Base-by-base conservation (phyloP, 306 rosid species). In the Geum urbanum region DNA sequence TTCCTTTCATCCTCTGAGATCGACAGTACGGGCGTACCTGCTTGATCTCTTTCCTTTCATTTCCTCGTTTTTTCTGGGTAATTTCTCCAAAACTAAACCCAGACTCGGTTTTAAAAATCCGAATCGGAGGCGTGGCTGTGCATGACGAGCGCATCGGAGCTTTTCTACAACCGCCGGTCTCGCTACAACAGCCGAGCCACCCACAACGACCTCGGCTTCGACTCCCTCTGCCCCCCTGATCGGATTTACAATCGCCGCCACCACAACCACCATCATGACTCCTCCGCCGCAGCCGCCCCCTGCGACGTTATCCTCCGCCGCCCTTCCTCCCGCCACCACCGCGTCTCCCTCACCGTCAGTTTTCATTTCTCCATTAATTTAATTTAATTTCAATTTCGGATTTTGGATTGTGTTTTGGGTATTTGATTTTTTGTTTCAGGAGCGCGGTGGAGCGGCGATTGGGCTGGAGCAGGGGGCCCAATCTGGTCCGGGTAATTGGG, bases 101-200 rank as follows among this genome's bases (percentile, higher is more conserved):
- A 24, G 27, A 24, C 27, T 24, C 27, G 27, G 27, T 24, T 24
- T 24, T 24, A 24, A 24, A 24, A 24, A 24, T 24, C 27, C 27
- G 27, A 24, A 24, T 24, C 27, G 27, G 27, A 24, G 27, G 27
- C 27, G 46, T 6, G 24, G 14, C 35, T 12, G 89, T 86, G 88
- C 52, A 92, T 92, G 97, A 85, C 98, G 94, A 92, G 96, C 90
- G 98, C 96, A 76, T 86, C 89, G 69, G 98, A 92, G 85, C 80
- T 92, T 12, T 90, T 88, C 74, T 60, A 76, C 79, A 72, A 16
- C 61, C 68, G 98, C 73, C 86, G 98, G 80, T 89, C 84, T 66
- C 92, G 98, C 40, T 73, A 73, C 46, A 95, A 77, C 52, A 95
- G 87, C 67, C 97, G 98, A 51, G 69, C 72, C 68, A 22, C 67